Evolutionary conservation across 345 rosid genomes (phyloP).

Genomic region (Eucalyptus tenuipes): DNA sequence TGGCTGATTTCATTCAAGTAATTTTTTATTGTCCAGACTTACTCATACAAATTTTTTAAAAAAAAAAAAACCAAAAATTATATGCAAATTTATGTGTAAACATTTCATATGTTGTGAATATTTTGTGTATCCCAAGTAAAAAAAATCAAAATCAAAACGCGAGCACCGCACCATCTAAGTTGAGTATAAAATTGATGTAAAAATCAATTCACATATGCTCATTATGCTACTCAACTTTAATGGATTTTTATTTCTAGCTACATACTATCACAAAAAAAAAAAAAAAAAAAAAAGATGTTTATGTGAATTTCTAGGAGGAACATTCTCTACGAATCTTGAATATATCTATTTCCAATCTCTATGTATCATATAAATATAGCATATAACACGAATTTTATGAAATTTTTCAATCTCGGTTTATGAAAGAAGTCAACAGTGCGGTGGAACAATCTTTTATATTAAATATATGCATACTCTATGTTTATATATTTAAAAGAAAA

Average conservation of each 20-base stretch:
- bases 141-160: not conserved
- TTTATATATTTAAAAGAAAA: not conserved
- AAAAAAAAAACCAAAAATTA: not conserved
- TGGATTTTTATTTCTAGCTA: not conserved
- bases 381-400: not conserved
- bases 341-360: not conserved
- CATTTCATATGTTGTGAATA: not conserved
- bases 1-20: not conserved
- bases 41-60: not conserved
- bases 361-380: not conserved
- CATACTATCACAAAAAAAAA: not conserved
- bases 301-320: not conserved
- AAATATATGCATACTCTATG: not conserved
- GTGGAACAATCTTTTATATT: not conserved
- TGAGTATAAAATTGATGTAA: not conserved
- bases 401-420: not conserved
- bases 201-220: not conserved
- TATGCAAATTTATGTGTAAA: not conserved
- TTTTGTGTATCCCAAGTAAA: not conserved
- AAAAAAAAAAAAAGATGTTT: not conserved
- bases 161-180: not conserved
- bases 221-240: not conserved
- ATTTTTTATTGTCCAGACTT: not conserved
- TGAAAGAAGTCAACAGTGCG: not conserved
- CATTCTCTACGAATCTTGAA: not conserved